Percentiles rank a stretch among this genome's conserved stretches.
Evolutionary conservation across 129 eudicot genomes (phyloP).

Genomic region (Flaveria bidentis): DNA sequence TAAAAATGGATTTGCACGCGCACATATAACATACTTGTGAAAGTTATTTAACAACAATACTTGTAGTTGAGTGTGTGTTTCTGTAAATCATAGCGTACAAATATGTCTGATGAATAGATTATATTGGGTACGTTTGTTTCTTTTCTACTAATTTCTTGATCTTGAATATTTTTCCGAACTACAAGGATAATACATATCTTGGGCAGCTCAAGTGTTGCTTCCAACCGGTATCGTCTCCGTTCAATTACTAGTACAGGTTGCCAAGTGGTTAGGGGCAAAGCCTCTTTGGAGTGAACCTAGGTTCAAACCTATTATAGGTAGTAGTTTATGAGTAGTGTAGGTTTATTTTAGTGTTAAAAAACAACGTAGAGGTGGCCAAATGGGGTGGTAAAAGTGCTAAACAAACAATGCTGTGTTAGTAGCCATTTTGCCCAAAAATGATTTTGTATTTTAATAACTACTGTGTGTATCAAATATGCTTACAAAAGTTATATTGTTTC

Average conservation of each 20-base stretch:
- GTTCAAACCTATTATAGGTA: too few species aligned
- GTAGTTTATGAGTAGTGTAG: too few species aligned
- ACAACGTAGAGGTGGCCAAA: neutral
- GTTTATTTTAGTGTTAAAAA: too few species aligned
- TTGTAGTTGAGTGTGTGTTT: neutral
- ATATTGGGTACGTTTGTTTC: neutral
- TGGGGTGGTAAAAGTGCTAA: neutral
- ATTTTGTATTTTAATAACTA: neutral
- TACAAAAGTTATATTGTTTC: neutral
- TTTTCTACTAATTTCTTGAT: neutral
- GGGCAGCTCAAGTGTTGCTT: constrained; percentile 6
- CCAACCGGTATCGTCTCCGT: neutral
- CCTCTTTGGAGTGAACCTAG: too few species aligned
- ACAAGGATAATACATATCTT: neutral
- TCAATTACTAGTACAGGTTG: neutral
- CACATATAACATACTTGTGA: neutral
- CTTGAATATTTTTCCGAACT: neutral
- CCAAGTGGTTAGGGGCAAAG: too few species aligned
- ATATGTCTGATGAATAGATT: too few species aligned
- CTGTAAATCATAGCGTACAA: neutral
- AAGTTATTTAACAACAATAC: neutral
- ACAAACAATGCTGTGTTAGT: neutral
- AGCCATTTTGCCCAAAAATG: neutral
- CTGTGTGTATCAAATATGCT: neutral
- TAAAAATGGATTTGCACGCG: neutral